These are phyloP conservation scores for Pseudomassariella vexata DNA, from an alignment of 2,329 filamentous ascomycete genomes.

Conservation along the genomic window DNA sequence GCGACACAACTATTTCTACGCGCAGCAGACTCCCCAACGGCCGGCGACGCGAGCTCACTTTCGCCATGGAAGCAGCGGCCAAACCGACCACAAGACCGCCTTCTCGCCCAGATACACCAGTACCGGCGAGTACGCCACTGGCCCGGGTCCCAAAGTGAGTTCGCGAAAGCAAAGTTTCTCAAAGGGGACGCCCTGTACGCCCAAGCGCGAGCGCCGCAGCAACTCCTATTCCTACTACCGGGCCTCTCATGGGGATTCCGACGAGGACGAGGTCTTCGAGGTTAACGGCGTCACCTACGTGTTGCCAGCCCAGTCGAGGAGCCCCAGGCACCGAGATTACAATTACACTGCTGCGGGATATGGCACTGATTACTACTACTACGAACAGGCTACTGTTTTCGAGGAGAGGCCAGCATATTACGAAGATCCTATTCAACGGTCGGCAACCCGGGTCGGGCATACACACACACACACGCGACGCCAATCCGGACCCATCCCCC, in stretches of 20 bases:
- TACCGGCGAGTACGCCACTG: constrained; percentile 57
- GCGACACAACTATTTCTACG: constrained; percentile 39
- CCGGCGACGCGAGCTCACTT: constrained; percentile 49
- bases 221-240: constrained; percentile 55
- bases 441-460: constrained; percentile 32
- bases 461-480: too few relatives aligned
- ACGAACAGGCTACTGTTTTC: constrained; percentile 40
- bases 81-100: constrained; percentile 37
- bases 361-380: constrained; percentile 54
- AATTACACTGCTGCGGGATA: constrained; percentile 44
- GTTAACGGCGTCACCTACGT: constrained; percentile 47
- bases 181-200: constrained; percentile 31
- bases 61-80: constrained; percentile 36
- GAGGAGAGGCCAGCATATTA: constrained; percentile 35
- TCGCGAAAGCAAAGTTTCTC: constrained; percentile 31
- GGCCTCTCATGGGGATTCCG: constrained; percentile 57
- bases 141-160: constrained; percentile 53
- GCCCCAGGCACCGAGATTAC: constrained; percentile 26
- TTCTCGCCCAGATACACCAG: constrained; percentile 59
- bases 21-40: constrained; percentile 40
- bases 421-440: constrained; percentile 31
- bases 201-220: constrained; percentile 47
- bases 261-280: constrained; percentile 57
- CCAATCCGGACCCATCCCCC: constrained; percentile 40
- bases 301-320: constrained; percentile 43